Evolutionary conservation across 495 filamentous ascomycete species (phyloP), one percentile per base, ranked within the genome.

Genomic region (Hypoxylon trugodes): DNA sequence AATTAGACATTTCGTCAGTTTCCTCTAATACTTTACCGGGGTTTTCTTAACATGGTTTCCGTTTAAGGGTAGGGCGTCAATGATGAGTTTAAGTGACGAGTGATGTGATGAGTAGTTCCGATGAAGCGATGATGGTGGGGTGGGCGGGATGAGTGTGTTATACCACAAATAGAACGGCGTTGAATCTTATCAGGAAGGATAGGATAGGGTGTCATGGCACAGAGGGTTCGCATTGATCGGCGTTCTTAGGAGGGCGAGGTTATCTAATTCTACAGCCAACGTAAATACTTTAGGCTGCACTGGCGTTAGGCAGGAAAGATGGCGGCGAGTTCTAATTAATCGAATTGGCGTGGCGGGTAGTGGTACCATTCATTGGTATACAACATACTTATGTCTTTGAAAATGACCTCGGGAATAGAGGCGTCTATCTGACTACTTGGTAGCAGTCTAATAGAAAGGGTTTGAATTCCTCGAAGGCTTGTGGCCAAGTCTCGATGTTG

Each of bases 141-240:
- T 33, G 40, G 37, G 38, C 19, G 33, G 43, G 15, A 30, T 10
- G 18, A 41, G 16, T 35, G 16, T 49, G 15, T 47, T 22, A 49
- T 61, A 51, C 57, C 40, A 35, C 38, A 40, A 36, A 53, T 61
- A 61, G 33, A 61, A 32, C 22, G 56, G 56, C 50, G 45, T 66
- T 59, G 9, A 57, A 59, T 53, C 33, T 57, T 48, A 26, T 36
- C n/a, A 28, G 21, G 49, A 32, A 46, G 52, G 16, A 33, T 42
- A 43, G 46, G 64, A 47, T 42, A 43, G 46, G 64, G 52, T 54
- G 26, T 51, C 28, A 42, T 38, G 57, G 54, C 7, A 49, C n/a
- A 43, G 18, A 53, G 32, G 61, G 21, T 49, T 48, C 18, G 58
- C 64, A 67, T 67, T 43, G 30, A 48, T 10, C 35, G 64, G 64